Evolutionary conservation across 2,329 filamentous ascomycete species (phyloP).

Genomic region (Cryphonectria parasitica): DNA sequence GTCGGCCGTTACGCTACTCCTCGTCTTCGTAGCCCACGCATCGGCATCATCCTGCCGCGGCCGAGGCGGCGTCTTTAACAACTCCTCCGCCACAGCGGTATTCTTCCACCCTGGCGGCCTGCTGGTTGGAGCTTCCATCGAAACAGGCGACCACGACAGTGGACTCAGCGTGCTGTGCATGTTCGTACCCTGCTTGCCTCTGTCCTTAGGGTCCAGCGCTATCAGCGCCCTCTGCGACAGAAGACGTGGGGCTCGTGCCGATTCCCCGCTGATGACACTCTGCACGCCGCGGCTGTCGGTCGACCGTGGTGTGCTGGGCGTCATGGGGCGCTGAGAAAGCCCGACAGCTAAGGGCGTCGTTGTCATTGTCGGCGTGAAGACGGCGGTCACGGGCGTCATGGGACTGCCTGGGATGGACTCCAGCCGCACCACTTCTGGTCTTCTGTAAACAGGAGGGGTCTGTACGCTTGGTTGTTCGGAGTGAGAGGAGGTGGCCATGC

Average conservation of each 20-base stretch:
- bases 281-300: slow-evolving; percentile 2
- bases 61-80: neutral
- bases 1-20: neutral
- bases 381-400: neutral
- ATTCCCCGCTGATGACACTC: slow-evolving; percentile 16
- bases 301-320: slow-evolving; percentile 4
- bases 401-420: slow-evolving; percentile 10
- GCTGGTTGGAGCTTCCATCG: neutral
- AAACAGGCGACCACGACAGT: neutral
- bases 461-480: neutral
- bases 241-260: slow-evolving; percentile 15
- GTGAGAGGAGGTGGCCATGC: neutral
- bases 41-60: neutral
- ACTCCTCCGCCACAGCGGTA: neutral
- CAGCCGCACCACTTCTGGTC: neutral
- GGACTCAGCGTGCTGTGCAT: slow-evolving; percentile 13
- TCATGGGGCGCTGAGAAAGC: neutral
- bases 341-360: no score
- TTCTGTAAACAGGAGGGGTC: neutral
- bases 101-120: no score
- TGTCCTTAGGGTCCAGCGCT: neutral
- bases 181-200: neutral
- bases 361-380: neutral
- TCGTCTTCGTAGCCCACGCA: neutral
- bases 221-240: slow-evolving; percentile 26